Evolutionary conservation across 371 early-diverging fungal species (phyloP), one percentile per base, ranked within the genome.

Genomic region (Conidiobolus incongruus): DNA sequence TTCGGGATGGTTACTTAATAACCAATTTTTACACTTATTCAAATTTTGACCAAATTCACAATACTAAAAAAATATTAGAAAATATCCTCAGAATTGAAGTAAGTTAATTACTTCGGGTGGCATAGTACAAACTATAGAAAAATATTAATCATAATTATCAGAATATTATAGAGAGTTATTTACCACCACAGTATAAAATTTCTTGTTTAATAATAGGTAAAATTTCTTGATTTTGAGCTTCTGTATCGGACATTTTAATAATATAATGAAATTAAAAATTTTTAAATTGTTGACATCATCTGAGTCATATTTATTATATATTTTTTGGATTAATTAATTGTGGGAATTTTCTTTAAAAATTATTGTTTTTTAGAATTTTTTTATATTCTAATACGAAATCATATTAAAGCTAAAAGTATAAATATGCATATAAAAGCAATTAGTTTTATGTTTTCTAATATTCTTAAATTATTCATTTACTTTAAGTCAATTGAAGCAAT

Each of bases 1-100:
- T 11, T 70, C 70, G 16, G 66, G 58, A 43, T 83, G 61, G 20
- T 71, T 58, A 22, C 63, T 61, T 40, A 61, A 58, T 35, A 86
- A 58, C 86, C 87, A 85, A 19, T 63, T 53, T 53, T 79, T 75
- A 62, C 90, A 89, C 50, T 80, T 75, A 31, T 70, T 74, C 28
- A 66, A 61, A 4, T 76, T 72, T 30, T 77, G 70, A n/a, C 83
- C 79, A 49, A 75, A 86, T 63, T 81, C 84, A 65, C 92, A 91
- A 60, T 79, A 88, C 82, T 91, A 28, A 28, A 4, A 12, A 35
- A 23, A 16, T 8, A 31, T 26, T 15, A 13, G 11, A 31, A 34
- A 19, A 23, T 45, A 35, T 2, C 15, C 12, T 17, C 21, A 36
- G 13, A 13, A 11, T 10, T 37, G 32, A 29, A 28, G 40, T 16